Evolutionary conservation across 139 green algal species (phyloP).

Genomic region (Auxenochlorella pyrenoidosa): DNA sequence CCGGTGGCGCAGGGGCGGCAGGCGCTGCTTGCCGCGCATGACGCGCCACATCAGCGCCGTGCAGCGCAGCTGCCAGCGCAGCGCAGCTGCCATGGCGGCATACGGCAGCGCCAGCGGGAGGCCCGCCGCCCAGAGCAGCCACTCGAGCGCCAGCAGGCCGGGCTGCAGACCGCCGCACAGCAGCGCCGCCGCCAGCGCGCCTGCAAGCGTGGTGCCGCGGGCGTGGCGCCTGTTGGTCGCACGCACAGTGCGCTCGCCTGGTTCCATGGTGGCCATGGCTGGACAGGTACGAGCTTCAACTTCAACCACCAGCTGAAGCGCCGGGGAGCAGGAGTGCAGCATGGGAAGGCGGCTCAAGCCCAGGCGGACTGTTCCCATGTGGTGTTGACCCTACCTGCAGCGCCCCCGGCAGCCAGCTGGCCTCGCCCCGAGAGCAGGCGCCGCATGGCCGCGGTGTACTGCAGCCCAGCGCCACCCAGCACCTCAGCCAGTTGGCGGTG

Average conservation of each 20-base stretch:
- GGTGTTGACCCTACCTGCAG: not conserved
- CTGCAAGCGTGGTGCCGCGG: conserved; percentile 2
- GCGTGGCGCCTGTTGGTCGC: too few species aligned
- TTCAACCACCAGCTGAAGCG: too few species aligned
- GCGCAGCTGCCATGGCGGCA: not conserved
- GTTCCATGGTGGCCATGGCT: too few species aligned
- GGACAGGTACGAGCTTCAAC: too few species aligned
- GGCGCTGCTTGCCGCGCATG: conserved; percentile 1
- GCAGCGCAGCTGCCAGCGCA: conserved; percentile 25
- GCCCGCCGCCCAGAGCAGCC: not conserved
- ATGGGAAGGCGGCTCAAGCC: too few species aligned
- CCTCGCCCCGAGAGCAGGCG: not conserved
- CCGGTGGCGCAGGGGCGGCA: not conserved
- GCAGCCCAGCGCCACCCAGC: not conserved
- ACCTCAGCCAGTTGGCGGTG: conserved; percentile 27
- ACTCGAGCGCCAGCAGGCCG: not conserved
- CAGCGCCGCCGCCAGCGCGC: not conserved
- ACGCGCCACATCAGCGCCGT: conserved; percentile 22
- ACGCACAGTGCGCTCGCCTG: too few species aligned
- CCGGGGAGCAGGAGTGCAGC: too few species aligned
- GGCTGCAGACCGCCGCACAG: not conserved
- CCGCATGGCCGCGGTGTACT: not conserved
- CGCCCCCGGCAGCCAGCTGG: not conserved
- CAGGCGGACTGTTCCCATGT: too few species aligned
- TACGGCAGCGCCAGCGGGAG: not conserved